phyloP scores from a whole-genome alignment of 1,284 basidiomycete species.

The Clitocybe nebularis region DNA sequence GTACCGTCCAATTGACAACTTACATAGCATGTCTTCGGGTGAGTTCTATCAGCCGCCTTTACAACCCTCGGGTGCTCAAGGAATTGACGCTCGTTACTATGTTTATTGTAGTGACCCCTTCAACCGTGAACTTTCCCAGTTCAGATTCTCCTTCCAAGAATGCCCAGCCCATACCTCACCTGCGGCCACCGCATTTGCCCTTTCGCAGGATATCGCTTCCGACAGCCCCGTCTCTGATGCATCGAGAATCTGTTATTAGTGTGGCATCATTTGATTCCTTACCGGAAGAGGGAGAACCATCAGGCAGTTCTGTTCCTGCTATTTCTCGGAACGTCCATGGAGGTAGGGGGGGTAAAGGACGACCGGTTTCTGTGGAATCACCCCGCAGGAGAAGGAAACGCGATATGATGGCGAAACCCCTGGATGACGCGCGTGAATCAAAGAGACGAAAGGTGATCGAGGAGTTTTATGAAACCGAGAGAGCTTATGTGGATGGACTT shows the following conservation, averaged over 20 bases:
- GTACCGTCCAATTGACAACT: no score
- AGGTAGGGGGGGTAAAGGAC: constrained; percentile 10
- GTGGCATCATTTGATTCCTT: constrained; percentile 67
- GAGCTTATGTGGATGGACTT: constrained; percentile 73
- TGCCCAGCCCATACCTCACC: constrained; percentile 12
- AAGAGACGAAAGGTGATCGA: constrained; percentile 59
- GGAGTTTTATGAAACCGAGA: constrained; percentile 80
- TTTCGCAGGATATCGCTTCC: constrained; percentile 78
- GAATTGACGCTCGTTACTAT: no score
- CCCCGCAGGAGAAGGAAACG: constrained; percentile 27
- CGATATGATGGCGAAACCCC: constrained; percentile 28
- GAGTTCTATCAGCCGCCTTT: no score
- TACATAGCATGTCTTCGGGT: no score
- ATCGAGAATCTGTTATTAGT: constrained; percentile 64
- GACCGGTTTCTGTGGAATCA: constrained; percentile 28
- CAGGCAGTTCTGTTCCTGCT: constrained; percentile 11
- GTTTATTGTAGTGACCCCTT: no score
- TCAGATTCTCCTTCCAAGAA: constrained; percentile 12
- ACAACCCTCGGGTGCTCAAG: no score
- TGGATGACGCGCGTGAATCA: constrained; percentile 33
- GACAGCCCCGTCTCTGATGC: constrained; percentile 46
- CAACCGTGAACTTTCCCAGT: constrained; percentile 18
- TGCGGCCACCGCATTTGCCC: constrained; percentile 39
- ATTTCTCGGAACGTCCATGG: constrained; percentile 14
- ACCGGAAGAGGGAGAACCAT: constrained; percentile 39